Evolutionary conservation across 2,329 filamentous ascomycete genomes (phyloP).

Genomic region (Chaetomium globosum): DNA sequence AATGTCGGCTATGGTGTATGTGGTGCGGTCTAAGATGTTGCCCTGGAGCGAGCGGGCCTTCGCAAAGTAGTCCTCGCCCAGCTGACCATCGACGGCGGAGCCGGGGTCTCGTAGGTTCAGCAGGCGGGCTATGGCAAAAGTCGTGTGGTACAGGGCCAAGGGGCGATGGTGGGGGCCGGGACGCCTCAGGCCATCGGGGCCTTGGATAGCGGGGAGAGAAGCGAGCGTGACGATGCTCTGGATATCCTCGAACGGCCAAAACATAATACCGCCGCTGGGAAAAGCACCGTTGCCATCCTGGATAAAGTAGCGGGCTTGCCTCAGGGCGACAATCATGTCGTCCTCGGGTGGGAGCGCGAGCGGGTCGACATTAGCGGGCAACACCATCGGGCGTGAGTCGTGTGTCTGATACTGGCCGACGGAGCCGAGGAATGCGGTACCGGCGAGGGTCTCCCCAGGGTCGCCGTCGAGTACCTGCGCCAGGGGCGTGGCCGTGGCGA

Average conservation of each 20-base stretch:
- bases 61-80: conserved; percentile 51
- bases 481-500: conserved; percentile 41
- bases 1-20: conserved; percentile 49
- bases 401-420: conserved; percentile 52
- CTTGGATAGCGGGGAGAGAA: conserved; percentile 13
- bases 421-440: conserved; percentile 45
- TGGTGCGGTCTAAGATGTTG: conserved; percentile 51
- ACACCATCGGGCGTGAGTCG: conserved; percentile 48
- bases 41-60: conserved; percentile 50
- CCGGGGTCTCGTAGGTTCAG: conserved; percentile 40
- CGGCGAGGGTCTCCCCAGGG: not conserved
- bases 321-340: conserved; percentile 46
- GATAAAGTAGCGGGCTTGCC: conserved; percentile 48
- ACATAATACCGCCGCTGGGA: conserved; percentile 52
- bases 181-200: conserved; percentile 1
- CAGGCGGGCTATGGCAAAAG: conserved; percentile 48
- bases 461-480: conserved; percentile 20
- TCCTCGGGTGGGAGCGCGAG: conserved; percentile 44
- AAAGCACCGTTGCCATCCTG: conserved; percentile 50
- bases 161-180: conserved; percentile 40
- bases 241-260: conserved; percentile 46
- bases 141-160: conserved; percentile 51
- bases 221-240: conserved; percentile 19
- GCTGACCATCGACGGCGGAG: conserved; percentile 40
- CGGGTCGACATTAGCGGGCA: conserved; percentile 45